phyloP scores from a whole-genome alignment of 192 early-diverging fungal genomes.

The Podila horticola region DNA sequence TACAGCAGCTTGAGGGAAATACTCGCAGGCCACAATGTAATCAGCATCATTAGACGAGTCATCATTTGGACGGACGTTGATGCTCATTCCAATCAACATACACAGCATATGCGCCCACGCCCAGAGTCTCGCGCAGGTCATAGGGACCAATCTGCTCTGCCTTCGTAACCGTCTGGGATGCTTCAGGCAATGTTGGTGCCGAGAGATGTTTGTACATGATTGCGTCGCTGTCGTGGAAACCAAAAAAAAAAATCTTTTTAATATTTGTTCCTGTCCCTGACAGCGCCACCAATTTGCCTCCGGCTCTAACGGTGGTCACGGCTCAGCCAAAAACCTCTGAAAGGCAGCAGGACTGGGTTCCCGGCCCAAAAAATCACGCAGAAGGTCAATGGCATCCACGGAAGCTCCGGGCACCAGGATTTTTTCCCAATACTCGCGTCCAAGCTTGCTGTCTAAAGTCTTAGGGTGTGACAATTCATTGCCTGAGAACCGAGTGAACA shows the following conservation, averaged over 20 bases:
- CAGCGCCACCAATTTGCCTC: neutral
- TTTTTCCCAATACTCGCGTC: conserved; percentile 77
- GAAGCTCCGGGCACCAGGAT: conserved; percentile 80
- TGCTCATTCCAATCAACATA: conserved; percentile 3
- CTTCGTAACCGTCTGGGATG: conserved; percentile 40
- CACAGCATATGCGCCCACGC: conserved; percentile 52
- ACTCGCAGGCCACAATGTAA: neutral
- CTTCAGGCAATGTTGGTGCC: conserved; percentile 39
- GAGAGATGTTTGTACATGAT: conserved; percentile 48
- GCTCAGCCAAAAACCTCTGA: conserved; percentile 63
- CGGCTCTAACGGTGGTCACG: conserved; percentile 1
- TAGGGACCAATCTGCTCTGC: conserved; percentile 45
- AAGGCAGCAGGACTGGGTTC: conserved; percentile 85
- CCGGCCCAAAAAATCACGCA: conserved; percentile 81
- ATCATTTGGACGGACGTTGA: too few relatives aligned
- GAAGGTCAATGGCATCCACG: conserved; percentile 75
- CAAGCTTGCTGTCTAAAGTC: conserved; percentile 65
- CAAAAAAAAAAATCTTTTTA: neutral
- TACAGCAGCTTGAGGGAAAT: neutral
- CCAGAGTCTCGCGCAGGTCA: conserved; percentile 44
- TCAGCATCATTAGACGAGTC: too few relatives aligned
- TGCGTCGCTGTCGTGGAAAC: neutral
- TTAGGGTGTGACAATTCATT: conserved; percentile 55
- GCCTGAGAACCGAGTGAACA: conserved; percentile 64
- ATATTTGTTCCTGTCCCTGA: neutral